Evolutionary conservation across 1,284 basidiomycete species (phyloP).

Genomic region (Cryptococcus wingfieldii): DNA sequence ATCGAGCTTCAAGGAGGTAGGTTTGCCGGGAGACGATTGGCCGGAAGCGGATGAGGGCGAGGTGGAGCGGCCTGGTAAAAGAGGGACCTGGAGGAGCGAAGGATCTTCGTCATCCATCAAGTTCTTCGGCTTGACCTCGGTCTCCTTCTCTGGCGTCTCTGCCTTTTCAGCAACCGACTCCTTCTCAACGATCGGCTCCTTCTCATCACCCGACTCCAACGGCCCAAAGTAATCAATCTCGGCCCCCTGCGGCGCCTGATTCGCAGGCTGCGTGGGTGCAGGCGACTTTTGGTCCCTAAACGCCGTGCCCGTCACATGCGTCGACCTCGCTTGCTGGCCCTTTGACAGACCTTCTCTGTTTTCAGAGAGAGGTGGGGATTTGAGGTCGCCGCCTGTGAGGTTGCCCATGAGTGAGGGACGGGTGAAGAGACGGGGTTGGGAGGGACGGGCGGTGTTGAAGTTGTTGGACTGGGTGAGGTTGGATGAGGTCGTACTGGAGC

Average conservation of each 20-base stretch:
- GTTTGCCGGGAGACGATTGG: not conserved
- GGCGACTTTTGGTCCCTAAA: conserved; percentile 26
- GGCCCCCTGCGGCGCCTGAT: not conserved
- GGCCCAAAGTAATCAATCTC: conserved; percentile 19
- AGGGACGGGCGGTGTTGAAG: conserved; percentile 3
- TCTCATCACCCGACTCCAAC: not conserved
- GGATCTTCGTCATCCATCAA: conserved; percentile 22
- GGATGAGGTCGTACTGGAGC: no score
- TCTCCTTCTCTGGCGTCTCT: not conserved
- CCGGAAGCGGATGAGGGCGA: conserved; percentile 7
- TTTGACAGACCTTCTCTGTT: not conserved
- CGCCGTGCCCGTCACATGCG: conserved; percentile 48
- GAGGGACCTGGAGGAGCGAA: conserved; percentile 6
- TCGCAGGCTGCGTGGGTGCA: conserved; percentile 4
- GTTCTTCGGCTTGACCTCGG: conserved; percentile 8
- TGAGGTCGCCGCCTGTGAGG: conserved; percentile 36
- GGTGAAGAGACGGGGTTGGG: not conserved
- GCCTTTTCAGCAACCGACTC: not conserved
- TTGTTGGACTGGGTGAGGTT: no score
- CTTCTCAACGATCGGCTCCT: not conserved
- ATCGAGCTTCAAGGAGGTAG: not conserved
- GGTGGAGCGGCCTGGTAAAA: conserved; percentile 12
- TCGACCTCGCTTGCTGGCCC: conserved; percentile 37
- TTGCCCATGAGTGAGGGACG: conserved; percentile 34
- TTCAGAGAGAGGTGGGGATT: not conserved